Evolutionary conservation across 2,329 filamentous ascomycete genomes (phyloP).

Genomic region (Colletotrichum orchidophilum): DNA sequence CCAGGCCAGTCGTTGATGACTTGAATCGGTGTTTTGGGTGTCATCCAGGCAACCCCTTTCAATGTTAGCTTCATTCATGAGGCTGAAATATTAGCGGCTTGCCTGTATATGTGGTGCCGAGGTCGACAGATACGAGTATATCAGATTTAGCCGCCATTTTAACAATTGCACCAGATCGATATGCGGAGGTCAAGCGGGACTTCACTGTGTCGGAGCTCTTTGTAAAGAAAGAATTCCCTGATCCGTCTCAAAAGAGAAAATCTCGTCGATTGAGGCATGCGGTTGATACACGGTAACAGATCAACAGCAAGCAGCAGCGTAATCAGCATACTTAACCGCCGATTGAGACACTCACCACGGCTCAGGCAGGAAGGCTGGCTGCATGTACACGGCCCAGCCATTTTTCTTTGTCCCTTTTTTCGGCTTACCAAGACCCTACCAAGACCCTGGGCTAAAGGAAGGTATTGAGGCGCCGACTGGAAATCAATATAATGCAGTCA

Average conservation of each 20-base stretch:
- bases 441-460: background rate
- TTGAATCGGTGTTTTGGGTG: constrained; percentile 49
- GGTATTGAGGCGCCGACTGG: background rate
- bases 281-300: too few relatives aligned
- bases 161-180: background rate
- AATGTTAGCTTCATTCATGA: constrained; percentile 2
- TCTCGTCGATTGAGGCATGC: background rate
- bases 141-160: constrained; percentile 1
- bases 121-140: constrained; percentile 53
- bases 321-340: background rate
- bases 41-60: constrained; percentile 49
- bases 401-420: background rate
- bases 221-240: background rate
- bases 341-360: background rate
- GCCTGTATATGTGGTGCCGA: constrained; percentile 58
- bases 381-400: background rate
- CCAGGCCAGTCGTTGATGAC: constrained; percentile 64
- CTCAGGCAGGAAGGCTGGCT: background rate
- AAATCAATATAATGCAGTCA: background rate
- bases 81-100: constrained; percentile 6
- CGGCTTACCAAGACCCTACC: too few relatives aligned
- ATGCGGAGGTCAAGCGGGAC: background rate
- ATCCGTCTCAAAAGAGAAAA: background rate
- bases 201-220: background rate
- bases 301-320: background rate